Conservation (phyloP, 139 green algal species). For the Nannochloris sp. region DNA sequence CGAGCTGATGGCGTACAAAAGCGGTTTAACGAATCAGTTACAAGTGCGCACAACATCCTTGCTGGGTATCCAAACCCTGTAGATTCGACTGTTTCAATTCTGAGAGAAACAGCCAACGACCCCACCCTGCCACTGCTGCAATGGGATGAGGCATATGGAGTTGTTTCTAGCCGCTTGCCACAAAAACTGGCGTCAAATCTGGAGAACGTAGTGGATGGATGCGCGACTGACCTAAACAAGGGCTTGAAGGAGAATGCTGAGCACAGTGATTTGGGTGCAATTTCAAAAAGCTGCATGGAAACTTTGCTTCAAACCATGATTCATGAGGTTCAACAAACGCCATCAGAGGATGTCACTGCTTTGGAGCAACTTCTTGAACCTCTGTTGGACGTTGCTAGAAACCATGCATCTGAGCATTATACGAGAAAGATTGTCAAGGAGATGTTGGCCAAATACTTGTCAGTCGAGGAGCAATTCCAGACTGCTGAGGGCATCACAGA, state of each 20-base stretch:
- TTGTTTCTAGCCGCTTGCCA: constrained; percentile 63
- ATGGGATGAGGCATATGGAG: constrained; percentile 66
- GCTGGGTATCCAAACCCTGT: constrained; percentile 55
- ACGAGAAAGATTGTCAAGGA: constrained; percentile 35
- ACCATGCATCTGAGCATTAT: constrained; percentile 54
- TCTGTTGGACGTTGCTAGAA: constrained; percentile 47
- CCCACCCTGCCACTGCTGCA: constrained; percentile 69
- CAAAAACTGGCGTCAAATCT: constrained; percentile 26
- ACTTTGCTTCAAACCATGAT: constrained; percentile 32
- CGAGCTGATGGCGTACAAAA: constrained; percentile 38
- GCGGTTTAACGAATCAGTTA: constrained; percentile 40
- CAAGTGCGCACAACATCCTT: constrained; percentile 52
- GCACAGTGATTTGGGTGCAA: neutral
- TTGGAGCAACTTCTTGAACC: constrained; percentile 47
- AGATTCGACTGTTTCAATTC: constrained; percentile 44
- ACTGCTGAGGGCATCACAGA: constrained; percentile 47
- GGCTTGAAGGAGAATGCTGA: neutral
- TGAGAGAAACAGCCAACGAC: constrained; percentile 68
- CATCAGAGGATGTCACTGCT: constrained; percentile 23
- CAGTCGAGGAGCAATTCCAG: constrained; percentile 42
- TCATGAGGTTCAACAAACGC: constrained; percentile 13
- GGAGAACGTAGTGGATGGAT: constrained; percentile 31
- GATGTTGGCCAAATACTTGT: constrained; percentile 72
- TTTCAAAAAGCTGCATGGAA: constrained; percentile 6
- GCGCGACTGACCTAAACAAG: constrained; percentile 35